Percentiles rank a stretch among this genome's conserved stretches.
Conservation (phyloP, 2,329 filamentous ascomycete genomes). For the Penicillium hordei region DNA sequence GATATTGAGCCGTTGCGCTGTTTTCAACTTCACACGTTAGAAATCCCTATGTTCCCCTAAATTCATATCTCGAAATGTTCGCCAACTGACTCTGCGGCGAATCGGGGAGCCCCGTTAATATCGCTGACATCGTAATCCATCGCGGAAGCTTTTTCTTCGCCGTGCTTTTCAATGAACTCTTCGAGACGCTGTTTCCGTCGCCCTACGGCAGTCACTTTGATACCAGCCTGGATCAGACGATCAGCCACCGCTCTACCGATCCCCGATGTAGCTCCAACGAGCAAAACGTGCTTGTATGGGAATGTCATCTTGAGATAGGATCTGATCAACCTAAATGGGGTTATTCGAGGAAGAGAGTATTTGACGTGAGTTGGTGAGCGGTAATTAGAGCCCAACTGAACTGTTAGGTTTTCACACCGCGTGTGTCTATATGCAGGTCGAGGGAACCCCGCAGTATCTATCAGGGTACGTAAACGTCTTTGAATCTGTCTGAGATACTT, state of each 20-base stretch:
- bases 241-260: constrained; percentile 6
- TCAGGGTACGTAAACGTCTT: neutral
- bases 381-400: neutral
- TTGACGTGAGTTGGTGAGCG: neutral
- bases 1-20: constrained; percentile 10
- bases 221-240: neutral
- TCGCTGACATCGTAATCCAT: constrained; percentile 1
- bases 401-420: neutral
- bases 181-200: neutral
- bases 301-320: neutral
- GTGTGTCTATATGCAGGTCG: neutral
- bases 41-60: neutral
- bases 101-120: neutral
- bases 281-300: constrained; percentile 4
- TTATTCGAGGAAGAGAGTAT: neutral
- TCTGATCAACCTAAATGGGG: fast-evolving
- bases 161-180: neutral
- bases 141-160: neutral
- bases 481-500: neutral
- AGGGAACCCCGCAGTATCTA: neutral
- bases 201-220: constrained; percentile 2
- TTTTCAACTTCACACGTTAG: neutral
- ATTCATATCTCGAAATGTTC: neutral
- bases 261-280: constrained; percentile 6
- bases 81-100: neutral